Base-by-base conservation (phyloP, 805 yeast genomes). In the Wickerhamomyces hampshirensis region DNA sequence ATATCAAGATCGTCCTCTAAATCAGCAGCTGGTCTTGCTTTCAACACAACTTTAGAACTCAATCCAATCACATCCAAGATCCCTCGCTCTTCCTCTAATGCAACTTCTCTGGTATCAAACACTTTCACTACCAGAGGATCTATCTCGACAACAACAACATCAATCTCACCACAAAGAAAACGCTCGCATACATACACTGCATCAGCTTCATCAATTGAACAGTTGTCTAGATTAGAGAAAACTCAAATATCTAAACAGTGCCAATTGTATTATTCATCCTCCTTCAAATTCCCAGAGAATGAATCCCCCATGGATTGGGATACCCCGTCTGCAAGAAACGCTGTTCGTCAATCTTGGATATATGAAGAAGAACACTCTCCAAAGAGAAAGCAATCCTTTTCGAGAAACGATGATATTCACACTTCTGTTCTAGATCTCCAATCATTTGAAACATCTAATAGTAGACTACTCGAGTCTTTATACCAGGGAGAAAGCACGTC, bases 261-360 rank as follows among this genome's bases (percentile, higher is more conserved):
- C 28, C 34, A 47, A 7, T 31, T 26, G 6, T 38, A 39, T n/a
- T 43, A 49, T 28, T 19, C 36, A 6, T 27, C 47, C 2, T 18
- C 26, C 23, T 31, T 19, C 23, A 30, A 30, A 26, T 31, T 30
- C 27, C 39, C 39, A 13, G 38, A 12, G 26, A 34, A 14, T 7
- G 18, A 13, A 23, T 40, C 36, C 14, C 18, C 32, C 2, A 18
- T 42, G 18, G 30, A 33, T 5, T 50, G 56, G 56, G 51, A 36
- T 4, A 50, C 55, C 0, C 54, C 55, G 6, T 47, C 50, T 9
- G 43, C 42, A 6, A 18, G 33, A 10, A 46, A 46, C 19, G 50
- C 39, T 16, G 51, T 41, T 6, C 38, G 55, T 16, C 54, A 50
- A 35, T 45, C 53, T 2, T 52, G 54, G 55, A 38, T 52, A 5